Base-by-base conservation (phyloP, 495 filamentous ascomycete genomes). In the Hypoxylon rickii region DNA sequence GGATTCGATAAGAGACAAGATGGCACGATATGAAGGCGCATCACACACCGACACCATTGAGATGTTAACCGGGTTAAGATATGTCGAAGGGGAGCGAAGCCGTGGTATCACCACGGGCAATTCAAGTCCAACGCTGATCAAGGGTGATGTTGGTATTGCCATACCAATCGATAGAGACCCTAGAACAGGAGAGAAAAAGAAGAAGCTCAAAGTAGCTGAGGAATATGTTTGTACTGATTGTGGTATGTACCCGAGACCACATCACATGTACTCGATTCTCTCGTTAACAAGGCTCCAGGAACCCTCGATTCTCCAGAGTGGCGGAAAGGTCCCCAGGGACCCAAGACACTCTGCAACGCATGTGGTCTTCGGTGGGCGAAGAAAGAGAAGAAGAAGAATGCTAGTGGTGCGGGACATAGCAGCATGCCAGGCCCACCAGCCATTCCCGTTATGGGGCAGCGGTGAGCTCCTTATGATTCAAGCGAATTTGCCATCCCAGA, bases 211-310 rank as follows among this genome's bases (percentile, higher is more conserved):
- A 73, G 76, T 91, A 43, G 84, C 88, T 4, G 92, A 95, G 60
- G 94, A 97, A 75, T 96, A 97, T 70, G 89, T 96, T 24, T 98
- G 94, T 70, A 90, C 89, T 10, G 94, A 97, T 70, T 98, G 94
- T 74, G 94, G 93, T 72, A 71, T 37, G 73, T 70, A 37, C 31
- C 38, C 22, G 16, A 61, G 40, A 46, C 13, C n/a, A 16, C 22
- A 24, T 31, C 15, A 39, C 18, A 17, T 7, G 10, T 20, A 29
- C 13, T 31, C 37, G 32, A 4, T 6, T 49, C 17, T 20, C 31
- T 16, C 34, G 20, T 32, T 44, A 33, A 57, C 41, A n/a, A 29
- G 17, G 16, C 1, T 41, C 13, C 40, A 84, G 81, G 81, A 6
- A 95, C 90, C 1, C 76, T 92, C 1, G 94, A 97, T 61, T 95